Conservation (phyloP, 2,329 filamentous ascomycete species). For the Exophiala xenobiotica region DNA sequence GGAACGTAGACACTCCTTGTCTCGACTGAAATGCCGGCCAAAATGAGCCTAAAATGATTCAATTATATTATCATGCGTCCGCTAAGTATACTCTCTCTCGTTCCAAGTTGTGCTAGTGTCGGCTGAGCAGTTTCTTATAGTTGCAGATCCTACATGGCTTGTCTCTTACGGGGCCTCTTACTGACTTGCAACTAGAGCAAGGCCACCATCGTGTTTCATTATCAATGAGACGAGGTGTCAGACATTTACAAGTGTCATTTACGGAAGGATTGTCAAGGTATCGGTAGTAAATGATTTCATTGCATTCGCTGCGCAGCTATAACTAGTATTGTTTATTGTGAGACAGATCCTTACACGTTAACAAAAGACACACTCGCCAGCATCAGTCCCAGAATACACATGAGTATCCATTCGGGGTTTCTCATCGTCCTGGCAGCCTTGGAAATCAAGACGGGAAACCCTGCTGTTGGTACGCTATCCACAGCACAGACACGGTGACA, state of each 20-base stretch:
- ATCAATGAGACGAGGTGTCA: too few relatives aligned
- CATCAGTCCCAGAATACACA: neutral
- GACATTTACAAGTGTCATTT: too few relatives aligned
- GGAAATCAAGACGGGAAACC: neutral
- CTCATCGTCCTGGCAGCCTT: neutral
- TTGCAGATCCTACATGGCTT: too few relatives aligned
- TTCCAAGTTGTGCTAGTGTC: too few relatives aligned
- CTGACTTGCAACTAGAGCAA: too few relatives aligned
- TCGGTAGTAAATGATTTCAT: too few relatives aligned
- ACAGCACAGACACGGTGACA: slow-evolving; percentile 1
- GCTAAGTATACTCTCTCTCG: too few relatives aligned
- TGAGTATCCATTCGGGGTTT: neutral
- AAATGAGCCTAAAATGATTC: neutral
- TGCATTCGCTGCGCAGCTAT: too few relatives aligned
- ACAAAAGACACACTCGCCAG: neutral
- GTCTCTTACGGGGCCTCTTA: too few relatives aligned
- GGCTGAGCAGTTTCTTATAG: too few relatives aligned
- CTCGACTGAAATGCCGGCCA: neutral
- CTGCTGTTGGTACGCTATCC: neutral
- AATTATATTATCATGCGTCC: neutral
- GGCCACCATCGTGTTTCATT: too few relatives aligned
- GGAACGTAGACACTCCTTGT: neutral
- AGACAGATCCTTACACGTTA: neutral
- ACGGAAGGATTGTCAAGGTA: too few relatives aligned
- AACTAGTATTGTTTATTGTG: neutral